Percentiles rank a stretch among this genome's conserved stretches.
Conservation (phyloP, 768 basidiomycete species). For the Serpula lacrymans region DNA sequence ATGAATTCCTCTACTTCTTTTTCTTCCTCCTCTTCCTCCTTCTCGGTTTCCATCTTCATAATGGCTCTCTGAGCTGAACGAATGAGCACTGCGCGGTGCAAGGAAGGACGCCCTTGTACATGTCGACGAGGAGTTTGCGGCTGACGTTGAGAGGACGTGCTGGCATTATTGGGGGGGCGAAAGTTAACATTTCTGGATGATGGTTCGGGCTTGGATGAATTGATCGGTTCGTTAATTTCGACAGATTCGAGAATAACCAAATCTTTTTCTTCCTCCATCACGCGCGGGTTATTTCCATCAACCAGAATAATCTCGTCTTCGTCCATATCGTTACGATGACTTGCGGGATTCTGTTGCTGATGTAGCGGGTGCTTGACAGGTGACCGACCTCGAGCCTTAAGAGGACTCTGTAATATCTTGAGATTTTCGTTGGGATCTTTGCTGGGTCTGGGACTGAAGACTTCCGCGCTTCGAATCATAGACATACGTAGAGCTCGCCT, state of each 20-base stretch:
- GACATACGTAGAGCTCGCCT: conserved; percentile 58
- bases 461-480: conserved; percentile 72
- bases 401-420: conserved; percentile 51
- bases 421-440: conserved; percentile 61
- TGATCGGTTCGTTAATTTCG: conserved; percentile 26
- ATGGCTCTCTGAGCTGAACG: conserved; percentile 65
- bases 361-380: conserved; percentile 9
- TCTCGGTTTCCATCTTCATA: conserved; percentile 47
- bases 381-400: conserved; percentile 14
- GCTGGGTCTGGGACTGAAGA: conserved; percentile 65
- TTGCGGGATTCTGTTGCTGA: conserved; percentile 6
- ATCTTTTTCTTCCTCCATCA: conserved; percentile 67
- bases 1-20: conserved; percentile 48
- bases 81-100: conserved; percentile 70
- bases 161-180: conserved; percentile 10
- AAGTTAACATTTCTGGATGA: conserved; percentile 8
- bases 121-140: conserved; percentile 21
- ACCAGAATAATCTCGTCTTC: conserved; percentile 58
- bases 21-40: conserved; percentile 46
- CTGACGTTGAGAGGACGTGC: conserved; percentile 12
- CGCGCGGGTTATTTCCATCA: conserved; percentile 61
- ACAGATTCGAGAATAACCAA: conserved; percentile 72
- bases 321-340: conserved; percentile 34
- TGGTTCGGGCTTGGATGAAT: conserved; percentile 5
- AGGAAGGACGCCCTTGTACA: conserved; percentile 37